Base-by-base conservation (phyloP, 495 filamentous ascomycete genomes). In the Hypoxylon perforatum region DNA sequence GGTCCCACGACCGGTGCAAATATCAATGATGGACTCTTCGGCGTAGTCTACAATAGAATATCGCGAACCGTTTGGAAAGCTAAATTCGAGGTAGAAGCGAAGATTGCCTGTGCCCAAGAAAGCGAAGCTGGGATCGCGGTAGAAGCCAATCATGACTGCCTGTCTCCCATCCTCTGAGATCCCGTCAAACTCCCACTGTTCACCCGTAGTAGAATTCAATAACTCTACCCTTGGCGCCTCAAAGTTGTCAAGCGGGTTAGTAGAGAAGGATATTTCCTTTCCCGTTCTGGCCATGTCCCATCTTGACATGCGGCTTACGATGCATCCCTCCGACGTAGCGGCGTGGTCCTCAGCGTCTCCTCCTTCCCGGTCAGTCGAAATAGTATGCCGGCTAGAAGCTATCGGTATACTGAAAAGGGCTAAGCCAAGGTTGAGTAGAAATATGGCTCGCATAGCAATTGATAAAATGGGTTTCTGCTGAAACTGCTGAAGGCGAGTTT, bases 101-200 rank as follows among this genome's bases (percentile, higher is more conserved):
- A 70, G 49, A 22, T 66, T 70, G 19, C 66, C 66, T 10, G 63
- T 36, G 1, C 66, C 66, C 7, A 70, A 25, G 39, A 70, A 47
- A 2, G 53, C 54, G 48, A 39, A 70, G 48, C 44, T 70, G 2
- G 66, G 53, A 36, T 70, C 66, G 7, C 66, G 63, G 51, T 63
- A 69, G 33, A 64, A 64, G 38, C 60, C 65, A 22, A 67, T 56
- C 6, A 67, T 39, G 41, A 67, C 62, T 7, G 59, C 12, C 35
- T 23, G n/a, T 15, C n/a, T 45, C 12, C 54, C 65, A 33, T 59
- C 53, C 4, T 63, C 57, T 0, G 66, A 65, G 9, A 70, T 18
- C 12, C 70, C 70, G 48, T 72, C 69, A 45, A 73, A 73, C 30
- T 71, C 71, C 71, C 71, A 73, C 35, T 73, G 71, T 45, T 73